A percentile compares a stretch with the other conserved stretches of the same genome.
Conservation (phyloP, 768 basidiomycete genomes). For the Tephrocybe sp. region DNA sequence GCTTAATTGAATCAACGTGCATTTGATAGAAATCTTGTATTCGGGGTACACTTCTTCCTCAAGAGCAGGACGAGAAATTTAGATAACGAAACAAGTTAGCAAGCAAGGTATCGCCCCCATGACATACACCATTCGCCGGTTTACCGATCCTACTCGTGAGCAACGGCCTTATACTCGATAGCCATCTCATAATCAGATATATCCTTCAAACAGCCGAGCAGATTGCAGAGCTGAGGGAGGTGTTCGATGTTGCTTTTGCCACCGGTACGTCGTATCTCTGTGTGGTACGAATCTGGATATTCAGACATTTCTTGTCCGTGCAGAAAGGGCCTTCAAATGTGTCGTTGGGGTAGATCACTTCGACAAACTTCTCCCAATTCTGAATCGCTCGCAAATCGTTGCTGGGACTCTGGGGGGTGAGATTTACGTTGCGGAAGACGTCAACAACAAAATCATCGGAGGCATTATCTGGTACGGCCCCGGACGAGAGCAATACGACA, state of each 20-base stretch:
- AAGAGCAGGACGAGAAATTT: not conserved
- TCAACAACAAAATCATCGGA: conserved; percentile 5
- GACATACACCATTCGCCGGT: conserved; percentile 10
- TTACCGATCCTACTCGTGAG: conserved; percentile 5
- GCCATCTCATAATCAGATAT: not conserved
- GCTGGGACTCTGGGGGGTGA: conserved; percentile 3
- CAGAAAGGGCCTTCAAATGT: conserved; percentile 6
- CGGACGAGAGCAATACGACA: conserved; percentile 9
- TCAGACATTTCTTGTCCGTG: not conserved
- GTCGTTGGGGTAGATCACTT: conserved; percentile 5
- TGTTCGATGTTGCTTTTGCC: conserved; percentile 10
- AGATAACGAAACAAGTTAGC: not conserved
- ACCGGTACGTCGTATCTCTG: not conserved
- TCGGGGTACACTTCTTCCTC: not conserved
- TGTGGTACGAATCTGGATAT: conserved; percentile 2
- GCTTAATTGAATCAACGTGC: not conserved
- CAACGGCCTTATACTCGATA: not conserved
- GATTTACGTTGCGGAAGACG: conserved; percentile 12
- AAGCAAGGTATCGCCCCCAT: not conserved
- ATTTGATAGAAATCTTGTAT: not conserved
- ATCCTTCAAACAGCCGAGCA: conserved; percentile 1
- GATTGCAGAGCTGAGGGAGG: conserved; percentile 4
- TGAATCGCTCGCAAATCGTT: conserved; percentile 8
- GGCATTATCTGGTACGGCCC: conserved; percentile 9
- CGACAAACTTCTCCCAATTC: not conserved